These are phyloP conservation scores for Vitis hybrid DNA, from an alignment of 177 flowering plant species.

Conservation along the genomic window DNA sequence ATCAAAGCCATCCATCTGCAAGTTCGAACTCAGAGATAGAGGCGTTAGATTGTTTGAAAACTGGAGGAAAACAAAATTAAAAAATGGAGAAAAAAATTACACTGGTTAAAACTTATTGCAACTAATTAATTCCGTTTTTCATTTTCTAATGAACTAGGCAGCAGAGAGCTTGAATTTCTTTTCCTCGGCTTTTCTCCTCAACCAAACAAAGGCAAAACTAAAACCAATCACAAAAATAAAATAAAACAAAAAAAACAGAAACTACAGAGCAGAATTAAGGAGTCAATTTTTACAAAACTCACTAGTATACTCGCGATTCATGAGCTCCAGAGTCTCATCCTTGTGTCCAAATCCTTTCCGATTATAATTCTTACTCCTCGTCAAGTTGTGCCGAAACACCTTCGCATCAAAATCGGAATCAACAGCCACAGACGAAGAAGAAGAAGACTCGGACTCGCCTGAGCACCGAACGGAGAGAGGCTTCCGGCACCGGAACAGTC, in stretches of 20 bases:
- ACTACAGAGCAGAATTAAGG: background rate
- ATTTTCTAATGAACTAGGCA: background rate
- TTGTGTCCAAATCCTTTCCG: slow-evolving; percentile 84
- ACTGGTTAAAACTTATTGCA: too few species aligned
- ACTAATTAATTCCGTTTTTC: background rate
- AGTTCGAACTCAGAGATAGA: too few species aligned
- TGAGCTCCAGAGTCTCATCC: slow-evolving; percentile 76
- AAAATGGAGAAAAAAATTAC: too few species aligned
- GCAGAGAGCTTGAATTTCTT: background rate
- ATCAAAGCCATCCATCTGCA: too few species aligned
- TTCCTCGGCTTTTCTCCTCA: background rate
- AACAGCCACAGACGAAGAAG: slow-evolving; percentile 27
- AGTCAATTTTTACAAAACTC: background rate
- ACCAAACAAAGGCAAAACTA: background rate
- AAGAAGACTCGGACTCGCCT: slow-evolving; percentile 27
- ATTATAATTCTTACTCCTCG: slow-evolving; percentile 84
- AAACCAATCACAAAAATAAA: background rate
- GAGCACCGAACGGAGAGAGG: slow-evolving; percentile 50
- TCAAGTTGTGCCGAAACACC: slow-evolving; percentile 73
- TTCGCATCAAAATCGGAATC: slow-evolving; percentile 80
- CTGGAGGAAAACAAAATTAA: too few species aligned
- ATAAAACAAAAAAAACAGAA: background rate
- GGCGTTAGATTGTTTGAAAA: too few species aligned
- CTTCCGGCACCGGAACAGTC: slow-evolving; percentile 29
- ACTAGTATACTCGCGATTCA: slow-evolving; percentile 89